Conservation (phyloP, 805 yeast genomes). For the Yamadazyma olivae region DNA sequence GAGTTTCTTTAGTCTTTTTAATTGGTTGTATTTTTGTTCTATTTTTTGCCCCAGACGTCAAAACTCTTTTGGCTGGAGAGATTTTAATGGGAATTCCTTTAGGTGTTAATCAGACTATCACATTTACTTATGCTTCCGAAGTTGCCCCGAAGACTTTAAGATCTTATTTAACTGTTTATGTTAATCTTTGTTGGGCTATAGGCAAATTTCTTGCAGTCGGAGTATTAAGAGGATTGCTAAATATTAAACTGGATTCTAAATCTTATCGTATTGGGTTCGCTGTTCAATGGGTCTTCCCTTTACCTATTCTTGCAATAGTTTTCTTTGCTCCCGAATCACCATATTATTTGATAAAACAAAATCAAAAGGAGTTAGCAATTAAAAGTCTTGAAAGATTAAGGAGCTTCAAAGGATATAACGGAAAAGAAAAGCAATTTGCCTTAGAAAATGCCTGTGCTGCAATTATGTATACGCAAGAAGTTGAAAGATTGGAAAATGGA, state of each 20-base stretch:
- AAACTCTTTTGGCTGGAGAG: constrained; percentile 38
- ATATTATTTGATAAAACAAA: constrained; percentile 29
- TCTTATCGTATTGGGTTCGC: constrained; percentile 36
- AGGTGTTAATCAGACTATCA: constrained; percentile 40
- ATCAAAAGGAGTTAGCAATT: constrained; percentile 31
- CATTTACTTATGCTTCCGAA: constrained; percentile 53
- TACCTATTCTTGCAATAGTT: constrained; percentile 24
- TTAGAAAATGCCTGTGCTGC: too few species aligned
- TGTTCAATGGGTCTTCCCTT: constrained; percentile 36
- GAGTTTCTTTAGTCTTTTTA: constrained; percentile 21
- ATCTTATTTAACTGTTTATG: constrained; percentile 44
- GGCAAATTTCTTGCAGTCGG: constrained; percentile 57
- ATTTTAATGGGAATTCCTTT: constrained; percentile 37
- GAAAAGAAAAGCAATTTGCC: constrained; percentile 52
- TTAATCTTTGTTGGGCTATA: constrained; percentile 49
- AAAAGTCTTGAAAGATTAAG: constrained; percentile 28
- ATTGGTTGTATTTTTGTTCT: constrained; percentile 31
- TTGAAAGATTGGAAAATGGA: too few species aligned
- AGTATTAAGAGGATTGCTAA: too few species aligned
- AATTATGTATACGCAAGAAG: too few species aligned
- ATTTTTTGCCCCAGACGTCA: constrained; percentile 33
- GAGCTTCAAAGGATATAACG: constrained; percentile 46
- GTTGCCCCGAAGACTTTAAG: constrained; percentile 52
- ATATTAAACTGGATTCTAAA: constrained; percentile 29
- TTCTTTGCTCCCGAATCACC: constrained; percentile 36